Base-by-base conservation (phyloP, 257 asterid species). In the Echium plantagineum region DNA sequence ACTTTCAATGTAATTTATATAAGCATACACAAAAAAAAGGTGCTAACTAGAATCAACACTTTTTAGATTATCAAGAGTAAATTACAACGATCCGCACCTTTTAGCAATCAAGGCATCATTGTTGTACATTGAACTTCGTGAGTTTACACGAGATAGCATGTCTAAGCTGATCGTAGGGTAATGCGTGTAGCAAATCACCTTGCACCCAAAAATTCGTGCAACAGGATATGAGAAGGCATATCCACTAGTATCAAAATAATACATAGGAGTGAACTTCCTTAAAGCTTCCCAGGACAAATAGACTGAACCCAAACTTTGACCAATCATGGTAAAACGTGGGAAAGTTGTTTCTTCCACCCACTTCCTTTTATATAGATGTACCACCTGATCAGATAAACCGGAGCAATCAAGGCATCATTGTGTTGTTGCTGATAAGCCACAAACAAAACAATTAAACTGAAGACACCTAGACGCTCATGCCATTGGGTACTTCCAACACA, bases 91-190 rank as follows among this genome's bases (percentile, higher is more conserved):
- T n/a, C n/a, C n/a, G n/a, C n/a, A n/a, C n/a, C 96, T 93, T 73
- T 76, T 79, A 38, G 94, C 89, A 74, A 93, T 77, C 66, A 81
- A 52, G 54, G 83, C 70, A 60, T 81, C 97, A 71, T 93, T 93
- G 72, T 93, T 93, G 74, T 93, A 93, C 94, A 83, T 78, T 59
- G 97, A 86, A 68, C 77, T 84, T 67, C 81, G 82, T 26, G 84
- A 65, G 35, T 66, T 79, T 70, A 93, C 91, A 73, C 97, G 82
- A 52, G 97, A 89, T 60, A 93, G 81, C 98, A 93, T 93, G 77
- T 93, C 94, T 60, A 89, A 76, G 69, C 98, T 93, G 64, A 93
- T 93, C 5, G 98, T 93, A 9, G 98, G 98, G 74, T 93, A 93
- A 81, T 93, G 96, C 3, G 95, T 86, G 71, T 89, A 93, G 78